A percentile compares a stretch with the other conserved stretches of the same genome.
Conservation (phyloP, 2,329 filamentous ascomycete species). For the Aureobasidium sp. region DNA sequence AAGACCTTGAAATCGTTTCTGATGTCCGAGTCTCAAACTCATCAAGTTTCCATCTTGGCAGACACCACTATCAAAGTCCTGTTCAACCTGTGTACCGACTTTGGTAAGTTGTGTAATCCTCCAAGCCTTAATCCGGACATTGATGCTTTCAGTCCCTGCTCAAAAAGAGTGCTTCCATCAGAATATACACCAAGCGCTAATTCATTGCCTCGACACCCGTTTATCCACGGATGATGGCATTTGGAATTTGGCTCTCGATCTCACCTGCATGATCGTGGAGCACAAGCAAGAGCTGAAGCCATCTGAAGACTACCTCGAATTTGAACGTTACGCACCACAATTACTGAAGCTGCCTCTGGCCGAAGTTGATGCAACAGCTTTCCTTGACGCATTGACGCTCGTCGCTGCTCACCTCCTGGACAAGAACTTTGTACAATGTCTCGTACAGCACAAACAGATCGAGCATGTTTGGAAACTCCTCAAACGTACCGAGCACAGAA, state of each 20-base stretch:
- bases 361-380: conserved; percentile 17
- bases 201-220: conserved; percentile 11
- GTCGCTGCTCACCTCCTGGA: conserved; percentile 15
- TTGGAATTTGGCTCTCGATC: conserved; percentile 10
- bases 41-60: not conserved
- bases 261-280: conserved; percentile 2
- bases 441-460: conserved; percentile 7
- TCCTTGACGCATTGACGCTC: conserved; percentile 17
- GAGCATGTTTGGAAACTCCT: conserved; percentile 16
- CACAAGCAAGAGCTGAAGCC: conserved; percentile 7
- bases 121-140: not conserved
- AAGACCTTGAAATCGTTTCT: not conserved
- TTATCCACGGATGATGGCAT: conserved; percentile 6
- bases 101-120: not conserved
- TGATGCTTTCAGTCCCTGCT: not conserved
- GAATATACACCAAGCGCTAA: conserved; percentile 16
- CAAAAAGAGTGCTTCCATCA: conserved; percentile 15
- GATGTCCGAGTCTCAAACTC: not conserved
- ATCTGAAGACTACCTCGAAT: not conserved
- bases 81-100: conserved; percentile 18
- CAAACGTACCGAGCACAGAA: conserved; percentile 9
- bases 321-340: not conserved
- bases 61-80: conserved; percentile 16
- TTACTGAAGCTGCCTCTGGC: conserved; percentile 14
- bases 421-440: conserved; percentile 12